A percentile compares a stretch with the other conserved stretches of the same genome.
These are phyloP conservation scores for Ophiocordyceps camponoti-saundersi DNA, from an alignment of 2,329 filamentous ascomycete species.

Conservation along the genomic window DNA sequence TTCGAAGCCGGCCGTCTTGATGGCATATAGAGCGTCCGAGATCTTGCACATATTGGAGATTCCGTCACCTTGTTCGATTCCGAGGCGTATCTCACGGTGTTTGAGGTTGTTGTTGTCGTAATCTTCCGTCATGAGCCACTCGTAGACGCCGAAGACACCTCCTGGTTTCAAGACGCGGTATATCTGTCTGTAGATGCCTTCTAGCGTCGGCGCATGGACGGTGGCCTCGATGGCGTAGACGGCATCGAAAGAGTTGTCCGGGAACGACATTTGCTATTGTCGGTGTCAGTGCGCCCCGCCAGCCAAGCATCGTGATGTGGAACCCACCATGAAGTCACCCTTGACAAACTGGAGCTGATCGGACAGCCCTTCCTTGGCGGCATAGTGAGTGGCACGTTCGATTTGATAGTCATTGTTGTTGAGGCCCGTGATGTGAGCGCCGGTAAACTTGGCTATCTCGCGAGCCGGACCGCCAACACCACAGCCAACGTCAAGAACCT, in stretches of 20 bases:
- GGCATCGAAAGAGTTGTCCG: constrained; percentile 80
- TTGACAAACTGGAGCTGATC: constrained; percentile 76
- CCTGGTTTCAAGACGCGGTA: constrained; percentile 92
- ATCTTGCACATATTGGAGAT: constrained; percentile 96
- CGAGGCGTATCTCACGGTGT: constrained; percentile 81
- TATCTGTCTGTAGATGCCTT: constrained; percentile 88
- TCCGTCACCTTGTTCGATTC: constrained; percentile 88
- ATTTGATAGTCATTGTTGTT: constrained; percentile 99
- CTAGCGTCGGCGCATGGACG: constrained; percentile 78
- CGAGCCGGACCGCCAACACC: constrained; percentile 90
- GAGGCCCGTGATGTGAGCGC: constrained; percentile 72
- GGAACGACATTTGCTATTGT: constrained; percentile 63
- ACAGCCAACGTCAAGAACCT: constrained; percentile 88
- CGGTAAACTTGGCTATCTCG: constrained; percentile 92
- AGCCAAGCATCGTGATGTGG: background rate
- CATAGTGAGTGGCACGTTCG: constrained; percentile 75
- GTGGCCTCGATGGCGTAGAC: constrained; percentile 97
- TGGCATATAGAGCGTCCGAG: constrained; percentile 62
- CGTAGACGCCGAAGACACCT: constrained; percentile 90
- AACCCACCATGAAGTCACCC: constrained; percentile 81
- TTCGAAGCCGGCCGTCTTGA: constrained; percentile 77
- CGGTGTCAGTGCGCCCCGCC: background rate
- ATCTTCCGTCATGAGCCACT: constrained; percentile 95
- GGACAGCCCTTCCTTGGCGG: constrained; percentile 61
- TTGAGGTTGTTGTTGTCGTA: constrained; percentile 80